Evolutionary conservation across 129 eudicot genomes (phyloP).

Genomic region (Silybum marianum): DNA sequence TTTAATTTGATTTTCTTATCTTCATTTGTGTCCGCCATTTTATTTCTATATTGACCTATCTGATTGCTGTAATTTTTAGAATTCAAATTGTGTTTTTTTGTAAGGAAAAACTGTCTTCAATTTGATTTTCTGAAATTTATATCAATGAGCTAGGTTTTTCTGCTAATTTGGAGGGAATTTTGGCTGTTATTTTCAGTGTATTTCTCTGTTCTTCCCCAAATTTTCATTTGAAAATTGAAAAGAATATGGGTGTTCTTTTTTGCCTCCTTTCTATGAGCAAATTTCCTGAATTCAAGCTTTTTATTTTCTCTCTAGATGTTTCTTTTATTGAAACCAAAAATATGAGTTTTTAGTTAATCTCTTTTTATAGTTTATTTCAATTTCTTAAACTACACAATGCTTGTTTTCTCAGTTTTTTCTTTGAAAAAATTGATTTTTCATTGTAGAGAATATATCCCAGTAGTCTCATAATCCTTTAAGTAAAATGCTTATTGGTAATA

Average conservation of each 20-base stretch:
- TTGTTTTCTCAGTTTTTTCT: background rate
- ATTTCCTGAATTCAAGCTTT: background rate
- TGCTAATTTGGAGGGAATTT: background rate
- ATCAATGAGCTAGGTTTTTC: background rate
- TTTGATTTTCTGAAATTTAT: constrained; percentile 6
- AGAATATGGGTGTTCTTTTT: background rate
- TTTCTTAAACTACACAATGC: background rate
- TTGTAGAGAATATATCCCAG: background rate
- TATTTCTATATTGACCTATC: background rate
- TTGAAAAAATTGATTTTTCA: background rate
- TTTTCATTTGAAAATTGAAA: constrained; percentile 8
- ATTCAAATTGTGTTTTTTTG: background rate
- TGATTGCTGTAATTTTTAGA: constrained; percentile 2
- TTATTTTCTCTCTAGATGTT: background rate
- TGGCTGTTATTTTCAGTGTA: background rate
- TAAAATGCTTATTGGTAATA: background rate
- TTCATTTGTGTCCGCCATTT: background rate
- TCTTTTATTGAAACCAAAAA: background rate
- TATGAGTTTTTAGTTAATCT: background rate
- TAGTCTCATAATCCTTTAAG: constrained; percentile 4
- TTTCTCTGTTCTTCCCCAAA: constrained; percentile 12
- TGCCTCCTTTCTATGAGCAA: background rate
- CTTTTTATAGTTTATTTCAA: background rate
- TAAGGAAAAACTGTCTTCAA: background rate
- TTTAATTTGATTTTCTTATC: background rate